Evolutionary conservation across 148 eudicot genomes (phyloP).

Genomic region (Drosera capensis): DNA sequence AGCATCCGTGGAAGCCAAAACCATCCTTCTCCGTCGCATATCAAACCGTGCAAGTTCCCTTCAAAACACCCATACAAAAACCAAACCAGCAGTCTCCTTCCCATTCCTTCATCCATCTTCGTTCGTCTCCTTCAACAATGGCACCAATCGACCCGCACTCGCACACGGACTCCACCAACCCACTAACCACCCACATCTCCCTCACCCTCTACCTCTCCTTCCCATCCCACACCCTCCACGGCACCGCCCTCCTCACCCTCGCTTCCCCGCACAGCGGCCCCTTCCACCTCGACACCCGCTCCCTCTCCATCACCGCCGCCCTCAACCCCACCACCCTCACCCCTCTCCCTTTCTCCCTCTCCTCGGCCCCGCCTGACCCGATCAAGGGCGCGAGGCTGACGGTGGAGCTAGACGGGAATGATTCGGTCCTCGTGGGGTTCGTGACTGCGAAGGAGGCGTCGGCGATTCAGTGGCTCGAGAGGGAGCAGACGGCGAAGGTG

Average conservation of each 20-base stretch:
- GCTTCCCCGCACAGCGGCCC: constrained; percentile 21
- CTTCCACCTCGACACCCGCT: constrained; percentile 25
- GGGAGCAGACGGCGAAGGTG: constrained; percentile 69
- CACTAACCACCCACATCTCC: constrained; percentile 26
- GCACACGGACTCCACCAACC: constrained; percentile 19
- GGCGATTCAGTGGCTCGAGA: constrained; percentile 84
- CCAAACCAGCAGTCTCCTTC: too few species aligned
- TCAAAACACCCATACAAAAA: too few species aligned
- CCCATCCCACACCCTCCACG: constrained; percentile 18
- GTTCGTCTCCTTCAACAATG: constrained; percentile 9
- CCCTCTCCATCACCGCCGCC: constrained; percentile 17
- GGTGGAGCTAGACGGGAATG: constrained; percentile 11
- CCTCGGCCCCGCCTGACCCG: constrained; percentile 12
- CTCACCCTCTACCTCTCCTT: constrained; percentile 33
- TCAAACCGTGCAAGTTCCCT: too few species aligned
- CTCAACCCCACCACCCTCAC: constrained; percentile 10
- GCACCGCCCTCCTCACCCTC: constrained; percentile 25
- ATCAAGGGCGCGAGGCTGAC: constrained; percentile 20
- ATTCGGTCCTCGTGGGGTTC: constrained; percentile 10
- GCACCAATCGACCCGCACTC: constrained; percentile 31
- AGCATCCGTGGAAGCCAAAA: too few species aligned
- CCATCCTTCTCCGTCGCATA: too few species aligned
- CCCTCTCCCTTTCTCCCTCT: constrained; percentile 19
- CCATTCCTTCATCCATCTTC: too few species aligned
- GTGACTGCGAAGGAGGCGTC: constrained; percentile 24